Evolutionary conservation across 164 flowering plant genomes (phyloP).

Genomic region (Annona cherimola): DNA sequence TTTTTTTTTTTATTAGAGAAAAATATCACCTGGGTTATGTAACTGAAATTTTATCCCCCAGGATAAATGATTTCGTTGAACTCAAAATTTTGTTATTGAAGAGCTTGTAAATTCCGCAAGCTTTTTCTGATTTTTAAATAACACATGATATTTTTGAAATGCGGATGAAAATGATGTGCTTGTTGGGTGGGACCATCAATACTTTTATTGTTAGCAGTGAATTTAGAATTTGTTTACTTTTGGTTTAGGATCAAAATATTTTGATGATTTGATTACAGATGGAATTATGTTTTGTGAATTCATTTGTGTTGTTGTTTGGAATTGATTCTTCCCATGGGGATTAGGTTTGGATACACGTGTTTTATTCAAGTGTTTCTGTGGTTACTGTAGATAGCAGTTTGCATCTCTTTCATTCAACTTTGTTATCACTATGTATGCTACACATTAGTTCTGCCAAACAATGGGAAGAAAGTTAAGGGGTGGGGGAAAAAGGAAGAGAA

Average conservation of each 20-base stretch:
- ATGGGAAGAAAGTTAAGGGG: too few relatives aligned
- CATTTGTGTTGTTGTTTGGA: not conserved
- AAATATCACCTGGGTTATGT: not conserved
- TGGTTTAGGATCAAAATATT: not conserved
- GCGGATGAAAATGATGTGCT: not conserved
- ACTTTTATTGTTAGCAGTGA: not conserved
- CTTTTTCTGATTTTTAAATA: not conserved
- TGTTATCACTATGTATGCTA: too few relatives aligned
- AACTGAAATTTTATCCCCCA: not conserved
- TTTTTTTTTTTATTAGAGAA: not conserved
- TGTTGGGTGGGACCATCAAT: not conserved
- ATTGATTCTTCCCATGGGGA: not conserved
- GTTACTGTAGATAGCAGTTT: not conserved
- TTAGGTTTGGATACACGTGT: not conserved
- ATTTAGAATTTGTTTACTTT: not conserved
- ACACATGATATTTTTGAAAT: not conserved
- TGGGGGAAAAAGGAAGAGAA: too few relatives aligned
- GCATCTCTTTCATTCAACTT: not conserved
- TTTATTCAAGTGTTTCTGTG: not conserved
- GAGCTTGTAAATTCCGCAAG: not conserved
- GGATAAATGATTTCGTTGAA: too few relatives aligned
- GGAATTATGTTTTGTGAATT: not conserved
- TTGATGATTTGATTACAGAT: not conserved
- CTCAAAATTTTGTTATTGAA: not conserved
- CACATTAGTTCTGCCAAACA: too few relatives aligned